phyloP scores from a whole-genome alignment of 2,329 filamentous ascomycete genomes.

The Cryphonectria japonica region DNA sequence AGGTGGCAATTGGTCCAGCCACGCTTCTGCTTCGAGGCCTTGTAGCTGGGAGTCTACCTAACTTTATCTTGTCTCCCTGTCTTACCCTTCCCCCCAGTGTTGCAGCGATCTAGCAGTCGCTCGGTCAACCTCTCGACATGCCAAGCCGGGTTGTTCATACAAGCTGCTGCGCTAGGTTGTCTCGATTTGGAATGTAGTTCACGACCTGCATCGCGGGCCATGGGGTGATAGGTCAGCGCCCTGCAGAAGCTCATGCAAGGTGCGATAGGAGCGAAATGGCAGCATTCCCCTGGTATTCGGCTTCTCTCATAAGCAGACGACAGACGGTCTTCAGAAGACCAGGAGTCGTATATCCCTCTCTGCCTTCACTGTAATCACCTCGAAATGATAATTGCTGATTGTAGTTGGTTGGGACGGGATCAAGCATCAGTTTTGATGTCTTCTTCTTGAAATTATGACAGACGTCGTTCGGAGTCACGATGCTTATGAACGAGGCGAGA shows the following conservation, averaged over 20 bases:
- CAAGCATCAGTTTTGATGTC: not conserved
- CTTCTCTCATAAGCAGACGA: not conserved
- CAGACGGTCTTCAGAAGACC: not conserved
- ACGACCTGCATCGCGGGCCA: not conserved
- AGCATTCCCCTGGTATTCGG: not conserved
- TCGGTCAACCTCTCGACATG: not conserved
- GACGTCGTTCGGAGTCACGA: not conserved
- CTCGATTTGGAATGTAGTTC: not conserved
- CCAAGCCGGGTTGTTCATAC: not conserved
- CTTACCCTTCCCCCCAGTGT: not conserved
- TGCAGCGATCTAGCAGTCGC: not conserved
- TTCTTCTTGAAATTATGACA: not conserved
- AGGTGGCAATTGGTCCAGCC: not conserved
- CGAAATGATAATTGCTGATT: not conserved
- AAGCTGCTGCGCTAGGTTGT: not conserved
- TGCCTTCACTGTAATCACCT: not conserved
- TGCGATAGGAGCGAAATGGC: not conserved
- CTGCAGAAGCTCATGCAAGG: constrained; percentile 4
- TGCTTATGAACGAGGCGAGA: not conserved
- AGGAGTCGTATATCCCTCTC: not conserved
- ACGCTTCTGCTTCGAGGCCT: not conserved
- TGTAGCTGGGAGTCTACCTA: not conserved
- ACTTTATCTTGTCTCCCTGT: not conserved
- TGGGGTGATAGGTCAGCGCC: not conserved
- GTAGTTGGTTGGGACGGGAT: not conserved